phyloP scores from a whole-genome alignment of 305 asterid species.

The Rubia tinctorum region DNA sequence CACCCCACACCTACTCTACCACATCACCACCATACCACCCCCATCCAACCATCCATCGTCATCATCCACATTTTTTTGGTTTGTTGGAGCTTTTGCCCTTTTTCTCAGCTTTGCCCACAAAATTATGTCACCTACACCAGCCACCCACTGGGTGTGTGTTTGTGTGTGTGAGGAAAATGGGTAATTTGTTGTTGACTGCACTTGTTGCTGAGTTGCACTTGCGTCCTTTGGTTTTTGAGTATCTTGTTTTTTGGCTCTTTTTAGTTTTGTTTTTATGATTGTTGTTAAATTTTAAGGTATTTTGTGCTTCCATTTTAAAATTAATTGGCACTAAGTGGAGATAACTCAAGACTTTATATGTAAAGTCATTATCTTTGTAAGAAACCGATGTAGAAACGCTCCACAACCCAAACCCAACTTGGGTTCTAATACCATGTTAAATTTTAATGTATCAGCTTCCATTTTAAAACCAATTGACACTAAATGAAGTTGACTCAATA shows the following conservation, averaged over 20 bases:
- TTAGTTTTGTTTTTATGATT: not conserved
- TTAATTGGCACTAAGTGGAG: too few species aligned
- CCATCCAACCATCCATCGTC: slow-evolving; percentile 4
- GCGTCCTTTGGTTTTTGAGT: not conserved
- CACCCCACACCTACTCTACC: slow-evolving; percentile 33
- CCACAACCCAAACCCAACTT: too few species aligned
- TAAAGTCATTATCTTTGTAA: too few species aligned
- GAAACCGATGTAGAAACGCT: too few species aligned
- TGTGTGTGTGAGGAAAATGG: not conserved
- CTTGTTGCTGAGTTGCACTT: not conserved
- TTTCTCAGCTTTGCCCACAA: not conserved
- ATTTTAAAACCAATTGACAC: too few species aligned
- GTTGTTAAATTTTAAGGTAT: too few species aligned
- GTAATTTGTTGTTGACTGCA: not conserved
- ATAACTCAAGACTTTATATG: too few species aligned
- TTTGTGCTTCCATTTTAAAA: too few species aligned
- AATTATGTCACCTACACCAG: not conserved
- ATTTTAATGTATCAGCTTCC: too few species aligned
- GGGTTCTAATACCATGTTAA: too few species aligned
- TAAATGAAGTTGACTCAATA: too few species aligned
- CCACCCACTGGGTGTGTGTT: not conserved
- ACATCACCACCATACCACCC: slow-evolving; percentile 23
- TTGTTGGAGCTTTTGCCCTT: slow-evolving; percentile 4
- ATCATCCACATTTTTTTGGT: slow-evolving; percentile 6
- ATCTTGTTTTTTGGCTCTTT: not conserved